Base-by-base conservation (phyloP, 768 basidiomycete species). In the Tricholoma bakamatsutake region DNA sequence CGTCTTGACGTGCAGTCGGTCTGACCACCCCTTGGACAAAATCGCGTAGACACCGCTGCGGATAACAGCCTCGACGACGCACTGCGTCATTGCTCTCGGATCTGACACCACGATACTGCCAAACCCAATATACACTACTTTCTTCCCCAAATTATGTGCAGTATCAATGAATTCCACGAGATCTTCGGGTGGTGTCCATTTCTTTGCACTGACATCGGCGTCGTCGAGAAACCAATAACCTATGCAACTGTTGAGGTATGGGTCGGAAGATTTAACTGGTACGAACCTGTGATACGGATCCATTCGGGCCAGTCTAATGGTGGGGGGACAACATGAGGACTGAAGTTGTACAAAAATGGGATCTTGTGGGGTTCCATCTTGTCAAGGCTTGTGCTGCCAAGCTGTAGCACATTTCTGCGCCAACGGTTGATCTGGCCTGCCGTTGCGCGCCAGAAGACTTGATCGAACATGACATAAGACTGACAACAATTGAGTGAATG, bases 291-390 rank as follows among this genome's bases (percentile, higher is more conserved):
- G 1, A 95, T 83, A 40, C 90, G 87, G 59, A 98, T 98, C 93
- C 95, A 98, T 70, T 99, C 96, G 4, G 94, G 93, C 97, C 97
- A 99, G 69, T 99, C 96, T 54, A 98, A 72, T 3, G 96, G 96
- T 27, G 88, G 92, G 6, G 95, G 94, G 12, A 98, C 92, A 46
- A 93, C 79, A 30, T 82, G 77, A 1, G 94, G 91, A 64, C 92
- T 95, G 67, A 98, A 98, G 69, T 98, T 98, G 72, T 99, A 99
- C 30, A 99, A 70, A 76, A 98, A 99, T 2, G 96, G 96, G 50
- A 96, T 91, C 73, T 95, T 97, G 73, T 98, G 94, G 34, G 91
- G 91, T 66, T 97, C 93, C 85, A 98, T 90, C 72, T 87, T 93
- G 70, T 98, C 97, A 42, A 97, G 76, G 60, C 79, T 93, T 15